phyloP scores from a whole-genome alignment of 139 green algal genomes.

The Pseudopediastrum boryanum region DNA sequence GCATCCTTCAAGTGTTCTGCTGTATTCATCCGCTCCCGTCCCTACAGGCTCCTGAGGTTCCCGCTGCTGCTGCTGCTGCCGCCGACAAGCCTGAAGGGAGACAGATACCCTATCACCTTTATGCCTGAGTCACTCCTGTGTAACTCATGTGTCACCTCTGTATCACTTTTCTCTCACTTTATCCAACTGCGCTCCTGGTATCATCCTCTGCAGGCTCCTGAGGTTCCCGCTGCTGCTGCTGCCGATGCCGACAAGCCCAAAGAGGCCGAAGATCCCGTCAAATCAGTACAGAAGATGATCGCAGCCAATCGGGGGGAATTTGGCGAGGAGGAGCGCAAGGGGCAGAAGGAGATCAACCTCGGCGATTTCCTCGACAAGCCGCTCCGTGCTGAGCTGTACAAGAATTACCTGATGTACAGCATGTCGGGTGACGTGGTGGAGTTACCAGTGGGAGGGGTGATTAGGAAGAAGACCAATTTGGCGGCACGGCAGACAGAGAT shows the following conservation, averaged over 20 bases:
- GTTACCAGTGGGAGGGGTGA: conserved; percentile 89
- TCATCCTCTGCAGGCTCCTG: too few species aligned
- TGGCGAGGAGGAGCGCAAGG: conserved; percentile 60
- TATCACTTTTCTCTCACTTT: too few species aligned
- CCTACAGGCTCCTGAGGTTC: too few species aligned
- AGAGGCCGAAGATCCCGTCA: conserved; percentile 43
- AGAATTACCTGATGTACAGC: conserved; percentile 93
- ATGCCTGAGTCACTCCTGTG: too few species aligned
- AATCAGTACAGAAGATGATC: conserved; percentile 52
- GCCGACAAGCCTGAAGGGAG: too few species aligned
- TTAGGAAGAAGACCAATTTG: conserved; percentile 63
- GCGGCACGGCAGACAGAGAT: conserved; percentile 50
- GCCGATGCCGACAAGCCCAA: neutral
- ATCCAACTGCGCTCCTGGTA: too few species aligned
- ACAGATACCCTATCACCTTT: too few species aligned
- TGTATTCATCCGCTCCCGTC: too few species aligned
- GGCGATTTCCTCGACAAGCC: conserved; percentile 77
- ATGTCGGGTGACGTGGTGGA: conserved; percentile 88
- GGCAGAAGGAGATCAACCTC: conserved; percentile 97
- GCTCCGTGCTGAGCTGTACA: conserved; percentile 89
- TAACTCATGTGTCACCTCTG: too few species aligned
- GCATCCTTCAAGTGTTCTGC: too few species aligned
- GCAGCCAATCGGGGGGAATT: conserved; percentile 56
- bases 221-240: too few species aligned
- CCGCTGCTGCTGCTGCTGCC: too few species aligned